Evolutionary conservation across 2,329 filamentous ascomycete genomes (phyloP).

Genomic region (Microcera coccophila): DNA sequence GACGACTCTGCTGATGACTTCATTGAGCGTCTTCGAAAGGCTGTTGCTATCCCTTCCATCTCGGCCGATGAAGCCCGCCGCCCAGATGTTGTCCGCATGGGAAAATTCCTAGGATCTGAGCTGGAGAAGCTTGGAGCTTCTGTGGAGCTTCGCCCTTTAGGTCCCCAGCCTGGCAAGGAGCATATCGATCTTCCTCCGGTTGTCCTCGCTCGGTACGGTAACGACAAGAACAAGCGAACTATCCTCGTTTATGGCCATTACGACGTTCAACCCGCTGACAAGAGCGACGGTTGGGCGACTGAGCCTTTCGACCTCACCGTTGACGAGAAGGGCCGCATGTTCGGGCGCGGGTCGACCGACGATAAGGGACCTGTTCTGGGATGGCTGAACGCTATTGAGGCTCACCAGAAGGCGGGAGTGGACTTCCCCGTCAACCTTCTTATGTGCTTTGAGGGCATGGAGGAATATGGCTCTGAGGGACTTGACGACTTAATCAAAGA

Average conservation of each 20-base stretch:
- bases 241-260: constrained; percentile 98
- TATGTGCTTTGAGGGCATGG: constrained; percentile 99
- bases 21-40: constrained; percentile 84
- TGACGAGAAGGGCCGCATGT: constrained; percentile 92
- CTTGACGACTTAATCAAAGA: constrained; percentile 89
- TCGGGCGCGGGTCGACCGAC: constrained; percentile 89
- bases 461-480: constrained; percentile 96
- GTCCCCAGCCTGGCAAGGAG: constrained; percentile 88
- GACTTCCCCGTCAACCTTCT: constrained; percentile 96
- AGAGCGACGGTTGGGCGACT: constrained; percentile 92
- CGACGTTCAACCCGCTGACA: constrained; percentile 92
- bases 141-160: constrained; percentile 81
- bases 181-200: constrained; percentile 89
- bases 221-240: constrained; percentile 86
- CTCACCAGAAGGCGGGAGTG: constrained; percentile 89
- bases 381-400: constrained; percentile 97
- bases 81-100: constrained; percentile 94
- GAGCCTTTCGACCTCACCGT: constrained; percentile 88
- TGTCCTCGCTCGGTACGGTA: constrained; percentile 86
- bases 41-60: constrained; percentile 93
- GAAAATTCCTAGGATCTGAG: constrained; percentile 80
- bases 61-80: constrained; percentile 87
- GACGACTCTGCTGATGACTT: constrained; percentile 75
- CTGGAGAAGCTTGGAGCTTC: constrained; percentile 79
- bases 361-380: constrained; percentile 97